These are phyloP conservation scores for Scalesia atractyloides DNA, from an alignment of 129 eudicot genomes.

Conservation along the genomic window DNA sequence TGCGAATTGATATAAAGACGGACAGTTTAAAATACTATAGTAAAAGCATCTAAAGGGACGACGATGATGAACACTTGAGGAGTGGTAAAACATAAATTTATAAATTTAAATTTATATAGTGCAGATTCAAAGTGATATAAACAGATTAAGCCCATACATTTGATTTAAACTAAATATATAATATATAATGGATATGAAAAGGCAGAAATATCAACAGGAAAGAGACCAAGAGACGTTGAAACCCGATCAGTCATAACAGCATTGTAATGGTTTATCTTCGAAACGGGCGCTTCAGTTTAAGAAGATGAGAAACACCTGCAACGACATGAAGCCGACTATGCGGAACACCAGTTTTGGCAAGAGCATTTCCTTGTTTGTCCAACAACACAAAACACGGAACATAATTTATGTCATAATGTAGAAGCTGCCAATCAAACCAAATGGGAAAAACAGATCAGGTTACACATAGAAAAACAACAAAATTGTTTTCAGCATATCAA, in stretches of 20 bases:
- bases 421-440: constrained; percentile 60
- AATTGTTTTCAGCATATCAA: background rate
- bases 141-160: constrained; percentile 13
- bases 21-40: too few species aligned
- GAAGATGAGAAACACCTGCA: constrained; percentile 94
- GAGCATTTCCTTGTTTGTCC: constrained; percentile 80
- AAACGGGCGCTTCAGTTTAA: constrained; percentile 59
- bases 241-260: background rate
- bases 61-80: too few species aligned
- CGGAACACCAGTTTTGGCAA: constrained; percentile 93
- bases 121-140: background rate
- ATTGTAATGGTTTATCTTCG: constrained; percentile 1
- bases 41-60: too few species aligned
- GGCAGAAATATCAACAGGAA: background rate
- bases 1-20: too few species aligned
- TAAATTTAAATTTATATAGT: background rate
- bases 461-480: background rate
- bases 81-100: too few species aligned
- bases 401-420: constrained; percentile 86
- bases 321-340: constrained; percentile 80
- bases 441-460: background rate
- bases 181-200: background rate
- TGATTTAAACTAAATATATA: background rate
- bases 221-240: background rate
- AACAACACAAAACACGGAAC: constrained; percentile 93